A percentile compares a stretch with the other conserved stretches of the same genome.
Evolutionary conservation across 202 grass and related monocot species (phyloP).

Genomic region (Carex sylvatica): DNA sequence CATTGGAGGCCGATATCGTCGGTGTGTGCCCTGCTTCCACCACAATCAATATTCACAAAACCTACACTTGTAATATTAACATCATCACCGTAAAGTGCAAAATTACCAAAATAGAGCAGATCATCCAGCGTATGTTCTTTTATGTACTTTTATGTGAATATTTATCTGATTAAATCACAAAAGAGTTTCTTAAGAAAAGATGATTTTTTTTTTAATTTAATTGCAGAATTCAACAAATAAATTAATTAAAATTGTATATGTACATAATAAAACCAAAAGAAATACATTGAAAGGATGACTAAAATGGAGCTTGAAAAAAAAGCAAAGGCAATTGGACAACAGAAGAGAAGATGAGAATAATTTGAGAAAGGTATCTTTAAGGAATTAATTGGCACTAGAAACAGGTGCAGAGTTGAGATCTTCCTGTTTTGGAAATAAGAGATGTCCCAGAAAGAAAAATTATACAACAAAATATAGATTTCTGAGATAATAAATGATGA

Average conservation of each 20-base stretch:
- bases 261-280: not conserved
- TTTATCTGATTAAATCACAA: not conserved
- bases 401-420: no score
- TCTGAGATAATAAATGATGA: not conserved
- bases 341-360: no score
- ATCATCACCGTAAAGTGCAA: not conserved
- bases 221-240: not conserved
- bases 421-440: not conserved
- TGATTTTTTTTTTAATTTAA: not conserved
- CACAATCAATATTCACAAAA: constrained; percentile 36
- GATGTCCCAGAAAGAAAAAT: not conserved
- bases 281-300: no score
- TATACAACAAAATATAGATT: not conserved
- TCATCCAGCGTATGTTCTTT: not conserved
- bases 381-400: no score
- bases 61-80: not conserved
- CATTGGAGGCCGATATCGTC: constrained; percentile 28
- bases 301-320: no score
- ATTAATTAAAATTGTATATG: not conserved
- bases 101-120: not conserved
- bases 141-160: not conserved
- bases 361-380: no score
- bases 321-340: no score
- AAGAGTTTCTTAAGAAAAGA: not conserved
- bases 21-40: constrained; percentile 15